Base-by-base conservation (phyloP, 257 asterid genomes). In the Gentiana dahurica region DNA sequence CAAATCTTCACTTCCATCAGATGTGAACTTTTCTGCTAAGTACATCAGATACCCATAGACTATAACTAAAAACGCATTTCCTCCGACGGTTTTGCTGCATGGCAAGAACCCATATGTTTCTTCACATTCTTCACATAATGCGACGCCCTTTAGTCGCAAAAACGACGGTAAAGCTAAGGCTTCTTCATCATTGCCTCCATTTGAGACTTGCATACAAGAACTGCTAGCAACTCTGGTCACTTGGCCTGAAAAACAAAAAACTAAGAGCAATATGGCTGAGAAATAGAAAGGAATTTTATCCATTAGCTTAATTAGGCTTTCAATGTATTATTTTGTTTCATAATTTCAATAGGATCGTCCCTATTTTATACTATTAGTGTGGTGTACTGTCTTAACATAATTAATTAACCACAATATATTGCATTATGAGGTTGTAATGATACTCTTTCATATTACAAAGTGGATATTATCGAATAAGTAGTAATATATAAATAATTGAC, bases 41-140 rank as follows among this genome's bases (percentile, higher is more conserved):
- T 79, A 78, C 37, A 78, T 79, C 55, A 81, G 11, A 35, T 78
- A 53, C 50, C 82, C 84, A 12, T 72, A 84, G 10, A 78, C 79
- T 35, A 78, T 70, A 2, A 78, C 67, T 12, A 84, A 79, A 53
- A 81, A 84, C 59, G 78, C 65, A 38, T 78, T 69, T 24, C 94
- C 94, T 77, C 71, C 71, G 1, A 49, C 76, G 44, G 80, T 78
- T 35, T 55, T 65, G 8, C 80, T 80, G 65, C 93, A 80, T 2
- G 93, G 93, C 71, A 83, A 53, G 64, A 83, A 55, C 5, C 93
- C 93, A 47, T 78, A 83, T 0, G 58, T 49, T 33, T 80, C 80
- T 66, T 73, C 84, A 45, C 89, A 83, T 0, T 12, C 34, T n/a
- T 55, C 60, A 3, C 8, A 5, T 39, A 71, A 38, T 0, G 63